Base-by-base conservation (phyloP, 352 stramenopile genomes). In the Phytophthora uliginosa region DNA sequence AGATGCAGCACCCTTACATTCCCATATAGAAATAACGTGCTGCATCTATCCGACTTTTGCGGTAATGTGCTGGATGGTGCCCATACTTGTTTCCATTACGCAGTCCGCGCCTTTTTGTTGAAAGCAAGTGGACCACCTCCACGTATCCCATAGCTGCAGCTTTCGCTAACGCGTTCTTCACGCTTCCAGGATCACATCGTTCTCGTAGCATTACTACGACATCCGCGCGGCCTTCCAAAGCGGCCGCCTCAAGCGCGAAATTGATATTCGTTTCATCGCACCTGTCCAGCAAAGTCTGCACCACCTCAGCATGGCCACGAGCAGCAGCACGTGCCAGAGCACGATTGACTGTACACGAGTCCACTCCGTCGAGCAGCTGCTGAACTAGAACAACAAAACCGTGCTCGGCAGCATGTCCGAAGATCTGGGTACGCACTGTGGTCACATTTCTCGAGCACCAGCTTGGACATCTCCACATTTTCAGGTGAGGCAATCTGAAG, bases 61-160 rank as follows among this genome's bases (percentile, higher is more conserved):
- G n/a, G n/a, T 42, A 15, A 42, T 42, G 36, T 4, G 4, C 36
- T 45, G 36, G 36, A 13, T 45, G 36, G 36, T 18, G 36, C n/a
- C 13, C 13, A 45, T 45, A 15, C 9, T 3, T 24, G 18, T 15
- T 12, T 52, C 17, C 20, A 12, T 52, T 26, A 52, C 45, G 45
- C 45, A 12, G 20, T 52, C 20, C 45, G 45, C 17, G 45, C 45
- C 20, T 24, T 52, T 7, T 52, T 52, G 18, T 22, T 40, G 52
- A 58, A 58, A 38, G 18, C 24, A 38, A 58, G 26, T 34, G 24
- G 10, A 56, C 50, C 50, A 58, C 51, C 15, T 58, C 51, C 8
- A 20, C 51, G 26, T 36, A 57, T 20, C 51, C 51, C 15, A n/a
- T 12, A 3, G 18, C 51, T 12, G 24, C 24, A 15, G 24, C 51